These are phyloP conservation scores for Alternaria arbusti DNA, from an alignment of 2,329 filamentous ascomycete genomes.

Conservation along the genomic window DNA sequence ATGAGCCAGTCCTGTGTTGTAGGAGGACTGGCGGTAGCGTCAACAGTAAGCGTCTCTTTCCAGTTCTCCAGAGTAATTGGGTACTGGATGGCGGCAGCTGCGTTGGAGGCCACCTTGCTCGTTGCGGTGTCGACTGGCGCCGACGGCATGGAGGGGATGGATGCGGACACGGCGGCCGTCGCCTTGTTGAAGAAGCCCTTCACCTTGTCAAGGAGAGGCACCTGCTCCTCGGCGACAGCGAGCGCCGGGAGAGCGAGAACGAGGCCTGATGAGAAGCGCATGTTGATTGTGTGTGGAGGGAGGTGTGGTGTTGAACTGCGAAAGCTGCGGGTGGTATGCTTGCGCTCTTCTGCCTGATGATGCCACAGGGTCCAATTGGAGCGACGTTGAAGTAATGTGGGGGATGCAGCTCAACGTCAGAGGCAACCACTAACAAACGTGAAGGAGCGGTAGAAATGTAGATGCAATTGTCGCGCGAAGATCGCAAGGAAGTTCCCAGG, in stretches of 20 bases:
- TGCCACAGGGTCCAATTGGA: conserved; percentile 29
- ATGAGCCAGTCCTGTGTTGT: conserved; percentile 79
- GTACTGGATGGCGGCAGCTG: conserved; percentile 60
- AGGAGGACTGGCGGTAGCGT: conserved; percentile 61
- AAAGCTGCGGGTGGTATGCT: conserved; percentile 6
- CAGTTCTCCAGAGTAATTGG: conserved; percentile 72
- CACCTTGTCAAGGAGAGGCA: conserved; percentile 67
- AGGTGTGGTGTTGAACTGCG: conserved; percentile 12
- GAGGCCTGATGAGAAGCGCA: conserved; percentile 61
- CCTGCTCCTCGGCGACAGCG: conserved; percentile 62
- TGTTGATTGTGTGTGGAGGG: conserved; percentile 34
- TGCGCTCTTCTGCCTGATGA: conserved; percentile 26
- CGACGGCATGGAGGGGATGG: conserved; percentile 51
- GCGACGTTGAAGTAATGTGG: conserved; percentile 23
- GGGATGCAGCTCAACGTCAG: conserved; percentile 18
- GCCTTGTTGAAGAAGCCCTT: conserved; percentile 62
- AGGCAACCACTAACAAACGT: conserved; percentile 11
- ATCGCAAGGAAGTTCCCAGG: not conserved
- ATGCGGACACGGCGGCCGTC: conserved; percentile 62
- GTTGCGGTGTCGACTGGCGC: conserved; percentile 55
- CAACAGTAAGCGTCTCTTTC: conserved; percentile 69
- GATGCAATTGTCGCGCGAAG: not conserved
- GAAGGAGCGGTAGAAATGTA: conserved; percentile 11
- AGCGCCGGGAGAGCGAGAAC: conserved; percentile 60
- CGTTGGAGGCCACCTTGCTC: conserved; percentile 60